Conservation (phyloP, 768 basidiomycete genomes). For the Pleurotus pulmonarius region DNA sequence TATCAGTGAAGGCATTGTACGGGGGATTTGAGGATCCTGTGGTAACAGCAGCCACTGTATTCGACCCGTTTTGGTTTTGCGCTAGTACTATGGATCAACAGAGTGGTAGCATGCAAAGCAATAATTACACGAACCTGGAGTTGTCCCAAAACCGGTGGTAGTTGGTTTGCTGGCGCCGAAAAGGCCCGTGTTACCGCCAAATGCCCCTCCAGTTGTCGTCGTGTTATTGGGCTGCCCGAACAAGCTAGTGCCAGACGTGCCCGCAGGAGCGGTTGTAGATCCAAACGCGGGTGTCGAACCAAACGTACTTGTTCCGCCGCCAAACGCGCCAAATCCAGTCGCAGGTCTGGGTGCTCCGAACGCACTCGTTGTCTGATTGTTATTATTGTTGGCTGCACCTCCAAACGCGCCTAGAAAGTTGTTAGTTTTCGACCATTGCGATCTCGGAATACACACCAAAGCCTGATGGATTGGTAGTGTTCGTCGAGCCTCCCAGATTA, state of each 20-base stretch:
- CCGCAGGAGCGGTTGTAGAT: slow-evolving; percentile 35
- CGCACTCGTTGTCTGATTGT: slow-evolving; percentile 29
- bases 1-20: slow-evolving; percentile 59
- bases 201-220: no score
- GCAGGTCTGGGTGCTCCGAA: slow-evolving; percentile 71
- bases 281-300: slow-evolving; percentile 47
- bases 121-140: slow-evolving; percentile 23
- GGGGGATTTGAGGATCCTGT: slow-evolving; percentile 68
- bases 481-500: slow-evolving; percentile 37
- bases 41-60: slow-evolving; percentile 51
- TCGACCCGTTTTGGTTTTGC: slow-evolving; percentile 20
- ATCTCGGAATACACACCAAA: slow-evolving; percentile 38
- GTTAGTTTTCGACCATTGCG: slow-evolving; percentile 15
- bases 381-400: slow-evolving; percentile 19
- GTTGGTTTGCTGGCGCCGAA: slow-evolving; percentile 39
- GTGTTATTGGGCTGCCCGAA: slow-evolving; percentile 56
- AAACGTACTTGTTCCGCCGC: slow-evolving; percentile 50
- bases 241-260: slow-evolving; percentile 33
- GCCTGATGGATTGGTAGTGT: slow-evolving; percentile 25
- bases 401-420: slow-evolving; percentile 41
- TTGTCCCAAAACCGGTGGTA: slow-evolving; percentile 39
- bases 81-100: slow-evolving; percentile 17
- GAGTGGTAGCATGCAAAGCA: neutral
- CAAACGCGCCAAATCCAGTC: slow-evolving; percentile 75
- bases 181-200: slow-evolving; percentile 30